phyloP scores from a whole-genome alignment of 805 yeast genomes.

The Debaryomyces castellii region DNA sequence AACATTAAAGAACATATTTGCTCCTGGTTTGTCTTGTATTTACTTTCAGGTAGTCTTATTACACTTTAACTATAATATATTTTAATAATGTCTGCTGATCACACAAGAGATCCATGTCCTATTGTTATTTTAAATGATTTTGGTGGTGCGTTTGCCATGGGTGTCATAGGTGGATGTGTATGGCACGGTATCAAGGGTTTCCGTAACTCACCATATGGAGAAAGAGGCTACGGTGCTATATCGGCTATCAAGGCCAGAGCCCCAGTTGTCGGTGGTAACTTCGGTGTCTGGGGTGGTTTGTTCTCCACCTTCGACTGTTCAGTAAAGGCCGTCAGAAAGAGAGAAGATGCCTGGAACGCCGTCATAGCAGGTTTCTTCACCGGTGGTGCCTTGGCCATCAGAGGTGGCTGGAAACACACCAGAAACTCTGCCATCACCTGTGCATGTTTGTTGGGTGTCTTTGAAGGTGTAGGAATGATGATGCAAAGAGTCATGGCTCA shows the following conservation, averaged over 20 bases:
- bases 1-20: background rate
- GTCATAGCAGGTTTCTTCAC: constrained; percentile 97
- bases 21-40: background rate
- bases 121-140: constrained; percentile 93
- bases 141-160: constrained; percentile 99
- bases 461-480: constrained; percentile 98
- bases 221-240: constrained; percentile 85
- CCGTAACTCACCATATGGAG: constrained; percentile 97
- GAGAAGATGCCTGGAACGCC: constrained; percentile 99
- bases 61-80: constrained; percentile 5
- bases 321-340: constrained; percentile 90
- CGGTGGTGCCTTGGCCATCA: constrained; percentile 95
- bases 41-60: background rate
- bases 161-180: constrained; percentile 96
- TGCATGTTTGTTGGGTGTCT: constrained; percentile 93
- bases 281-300: constrained; percentile 99
- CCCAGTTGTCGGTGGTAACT: constrained; percentile 98
- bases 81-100: constrained; percentile 74
- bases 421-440: constrained; percentile 96
- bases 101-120: constrained; percentile 99
- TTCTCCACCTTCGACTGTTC: constrained; percentile 95
- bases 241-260: constrained; percentile 94
- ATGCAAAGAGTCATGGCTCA: constrained; percentile 89
- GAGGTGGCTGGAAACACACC: constrained; percentile 98
- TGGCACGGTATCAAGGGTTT: constrained; percentile 99